Evolutionary conservation across 108 stramenopile species (phyloP).

Genomic region (Fragilariopsis cylindrus): DNA sequence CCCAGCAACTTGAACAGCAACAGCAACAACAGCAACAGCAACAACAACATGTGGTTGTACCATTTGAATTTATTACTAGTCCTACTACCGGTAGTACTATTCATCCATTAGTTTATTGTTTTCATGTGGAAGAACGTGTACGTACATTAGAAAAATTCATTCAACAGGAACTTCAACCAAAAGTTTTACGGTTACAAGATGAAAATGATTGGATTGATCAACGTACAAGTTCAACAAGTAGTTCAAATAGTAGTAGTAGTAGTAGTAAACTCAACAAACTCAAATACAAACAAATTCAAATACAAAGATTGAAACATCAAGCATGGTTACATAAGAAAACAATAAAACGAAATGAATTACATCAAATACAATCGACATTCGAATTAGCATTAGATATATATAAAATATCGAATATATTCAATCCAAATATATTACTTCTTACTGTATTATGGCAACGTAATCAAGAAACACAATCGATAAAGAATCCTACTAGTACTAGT

Average conservation of each 20-base stretch:
- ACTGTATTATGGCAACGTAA: constrained; percentile 3
- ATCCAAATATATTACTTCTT: neutral
- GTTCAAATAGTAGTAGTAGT: too few relatives aligned
- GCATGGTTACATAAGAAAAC: constrained; percentile 1
- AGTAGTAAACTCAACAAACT: neutral
- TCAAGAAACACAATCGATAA: neutral
- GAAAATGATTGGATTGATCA: constrained; percentile 4
- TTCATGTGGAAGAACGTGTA: neutral
- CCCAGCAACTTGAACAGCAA: too few relatives aligned
- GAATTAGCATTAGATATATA: constrained; percentile 1
- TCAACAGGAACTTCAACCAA: neutral
- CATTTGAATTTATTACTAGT: too few relatives aligned
- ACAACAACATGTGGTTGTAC: too few relatives aligned
- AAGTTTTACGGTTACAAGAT: neutral
- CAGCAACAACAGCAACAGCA: too few relatives aligned
- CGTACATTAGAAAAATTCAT: neutral
- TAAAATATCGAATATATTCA: neutral
- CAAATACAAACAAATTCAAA: neutral
- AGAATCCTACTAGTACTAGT: too few relatives aligned
- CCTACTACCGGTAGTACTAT: too few relatives aligned
- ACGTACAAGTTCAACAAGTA: neutral
- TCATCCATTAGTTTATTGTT: neutral
- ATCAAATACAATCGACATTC: neutral
- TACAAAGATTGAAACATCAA: constrained; percentile 1
- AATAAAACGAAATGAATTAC: neutral